Evolutionary conservation across 2,329 filamentous ascomycete genomes (phyloP), one percentile per base, ranked within the genome.

Genomic region (Gnomoniopsis sp.): DNA sequence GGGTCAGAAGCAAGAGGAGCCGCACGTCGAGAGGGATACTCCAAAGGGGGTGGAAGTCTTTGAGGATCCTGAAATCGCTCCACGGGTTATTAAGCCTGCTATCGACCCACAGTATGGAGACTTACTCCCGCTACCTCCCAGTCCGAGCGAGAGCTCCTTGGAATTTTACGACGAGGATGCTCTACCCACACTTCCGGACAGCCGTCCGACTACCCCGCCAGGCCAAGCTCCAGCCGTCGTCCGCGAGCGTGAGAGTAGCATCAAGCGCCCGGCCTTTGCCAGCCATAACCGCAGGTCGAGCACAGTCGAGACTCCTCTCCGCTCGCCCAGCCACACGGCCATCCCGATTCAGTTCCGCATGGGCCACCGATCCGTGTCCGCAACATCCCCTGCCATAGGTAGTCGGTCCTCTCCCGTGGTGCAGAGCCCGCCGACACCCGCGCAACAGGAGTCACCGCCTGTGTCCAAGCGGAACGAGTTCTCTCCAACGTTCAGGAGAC

Each of bases 101-200:
- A 87, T 88, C 66, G 86, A 88, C 68, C 86, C 86, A 43, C 79
- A 84, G 63, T 86, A 86, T 72, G 83, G 84, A 62, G 86, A 88
- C 68, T 73, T 88, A 51, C 78, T 88, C 58, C 84, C 84, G 41
- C 73, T 88, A 43, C 86, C 86, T 55, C 85, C 85, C 34, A 87
- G 83, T 68, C 76, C 78, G 62, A 75, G 75, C 44, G 81, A 81
- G 53, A 68, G 70, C 57, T 70, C 61, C 62, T 67, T 61, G 57
- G 66, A 61, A 44, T 48, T 66, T 26, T 65, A 70, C 50, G 67
- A 72, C 36, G 64, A 65, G 1, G 71, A 73, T 2, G 70, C 77
- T 38, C 72, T 86, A 41, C 84, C 84, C 2, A 67, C 74, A 57
- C 75, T 88, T 21, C 85, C 85, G 30, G 82, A 84, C 22, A 88